Evolutionary conservation across 1,284 basidiomycete species (phyloP), one percentile per base, ranked within the genome.

Genomic region (Taiwanofungus camphoratus): DNA sequence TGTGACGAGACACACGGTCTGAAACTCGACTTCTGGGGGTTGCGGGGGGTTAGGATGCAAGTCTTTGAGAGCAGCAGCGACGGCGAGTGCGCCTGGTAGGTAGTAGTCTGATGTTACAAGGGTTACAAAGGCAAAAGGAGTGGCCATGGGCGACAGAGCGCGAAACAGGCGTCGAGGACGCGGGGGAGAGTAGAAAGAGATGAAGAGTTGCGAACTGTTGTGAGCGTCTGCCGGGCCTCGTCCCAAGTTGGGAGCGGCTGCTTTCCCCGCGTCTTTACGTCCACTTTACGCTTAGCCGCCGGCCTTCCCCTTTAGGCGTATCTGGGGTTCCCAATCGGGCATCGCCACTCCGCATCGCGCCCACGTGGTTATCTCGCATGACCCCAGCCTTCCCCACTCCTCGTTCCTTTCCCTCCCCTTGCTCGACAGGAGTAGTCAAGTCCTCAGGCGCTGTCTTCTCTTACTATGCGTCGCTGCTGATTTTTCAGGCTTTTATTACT

Each of bases 1-100:
- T 4, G 94, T 95, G 51, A 95, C 90, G 36, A 99, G 71, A 64
- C 92, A 96, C 50, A 93, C 82, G n/a, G 87, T 87, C 56, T 93
- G 77, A 58, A 90, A 94, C 37, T 74, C 65, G 49, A 82, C 69
- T 52, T 86, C 73, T 33, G 79, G 79, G 20, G 66, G 63, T 35
- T 60, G 55, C n/a, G 73, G 60, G 21, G 78, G 74, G 38, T 59
- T 58, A 19, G 77, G 74, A 58, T 93, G 90, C 16, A 93, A 65
- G 46, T 92, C 87, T 45, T 75, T 77, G 52, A 97, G 74, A 29
- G 92, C 88, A 44, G 87, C 87, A 27, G 82, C 87, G 52, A 92
- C 71, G 44, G 89, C 81, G 51, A 98, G 82, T 16, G 89, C 92
- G 43, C 95, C 95, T 29, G 92, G 91, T 35, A 98, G 82, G 67